phyloP scores from a whole-genome alignment of 139 green algal species.

The Chlamydomonas sphaeroides region DNA sequence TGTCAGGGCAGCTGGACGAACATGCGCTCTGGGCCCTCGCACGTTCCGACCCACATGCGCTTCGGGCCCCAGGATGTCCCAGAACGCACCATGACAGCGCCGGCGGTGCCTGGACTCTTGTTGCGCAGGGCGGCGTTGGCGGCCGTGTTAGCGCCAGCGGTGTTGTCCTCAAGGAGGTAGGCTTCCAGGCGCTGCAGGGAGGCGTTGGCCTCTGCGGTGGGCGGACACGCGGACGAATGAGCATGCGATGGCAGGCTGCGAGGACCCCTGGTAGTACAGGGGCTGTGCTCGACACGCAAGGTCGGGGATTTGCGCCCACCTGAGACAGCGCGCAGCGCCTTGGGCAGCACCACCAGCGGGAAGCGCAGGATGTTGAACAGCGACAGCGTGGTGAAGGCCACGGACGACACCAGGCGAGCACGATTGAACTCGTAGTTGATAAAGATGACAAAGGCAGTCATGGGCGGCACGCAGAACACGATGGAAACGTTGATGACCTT shows the following conservation, averaged over 20 bases:
- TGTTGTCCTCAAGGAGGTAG: conserved; percentile 60
- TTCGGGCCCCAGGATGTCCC: no score
- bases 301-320: no score
- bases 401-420: conserved; percentile 40
- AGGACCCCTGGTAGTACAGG: no score
- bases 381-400: conserved; percentile 78
- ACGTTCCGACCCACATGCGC: no score
- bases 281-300: no score
- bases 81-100: no score
- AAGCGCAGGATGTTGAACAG: conserved; percentile 87
- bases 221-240: no score
- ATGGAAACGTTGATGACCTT: conserved; percentile 72
- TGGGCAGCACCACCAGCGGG: conserved; percentile 81
- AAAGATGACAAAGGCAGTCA: conserved; percentile 65
- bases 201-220: conserved; percentile 43
- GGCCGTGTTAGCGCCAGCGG: not conserved
- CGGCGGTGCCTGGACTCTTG: no score
- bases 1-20: no score
- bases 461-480: conserved; percentile 65
- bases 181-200: conserved; percentile 61
- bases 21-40: no score
- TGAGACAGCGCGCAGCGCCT: conserved; percentile 67
- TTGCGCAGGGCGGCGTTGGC: not conserved
- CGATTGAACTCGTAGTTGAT: conserved; percentile 61
- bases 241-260: no score